Evolutionary conservation across 129 eudicot species (phyloP), one percentile per base, ranked within the genome.

Genomic region (Artemisia annua): DNA sequence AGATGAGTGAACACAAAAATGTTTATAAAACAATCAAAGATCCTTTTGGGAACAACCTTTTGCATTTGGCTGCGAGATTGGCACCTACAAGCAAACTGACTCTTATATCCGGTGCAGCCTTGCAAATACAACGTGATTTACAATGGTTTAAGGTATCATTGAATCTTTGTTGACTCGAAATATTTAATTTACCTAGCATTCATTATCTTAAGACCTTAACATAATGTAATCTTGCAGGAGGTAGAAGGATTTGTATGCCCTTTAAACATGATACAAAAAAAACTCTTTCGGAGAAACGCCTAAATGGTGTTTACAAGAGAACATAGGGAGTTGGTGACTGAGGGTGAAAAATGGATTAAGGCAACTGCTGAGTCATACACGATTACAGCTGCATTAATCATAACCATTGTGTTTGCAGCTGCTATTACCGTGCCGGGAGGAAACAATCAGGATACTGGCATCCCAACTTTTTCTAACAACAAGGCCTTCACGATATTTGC

Each of bases 371-470:
- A 57, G 68, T 76, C 80, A 57, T 68, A 71, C 30, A 58, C 57
- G 12, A 68, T 76, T 35, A 61, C 55, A 19, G 66, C 79, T 39
- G 72, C 79, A 20, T 35, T 75, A 16, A 54, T 75, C 60, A 44
- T 67, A 3, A 67, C 80, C n/a, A 63, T 76, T 8, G 22, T 50
- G 63, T 75, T 75, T 75, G 79, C 73, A 66, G 73, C 73, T 11
- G 66, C 79, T 7, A 54, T 75, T 44, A 74, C 78, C 2, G 78
- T 74, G 20, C 79, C 73, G 0, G 79, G 79, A 13, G 79, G 79
- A 26, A 67, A 46, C 48, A 57, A 75, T 35, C 48, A 8, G 6
- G 48, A 66, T 1, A 55, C 32, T 1, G 79, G 79, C 13, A 60
- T 5, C 20, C 79, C 79, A 11, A 1, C 26, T 12, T 60, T 61